Evolutionary conservation across 306 rosid species (phyloP).

Genomic region (Ammopiptanthus mongolicus): DNA sequence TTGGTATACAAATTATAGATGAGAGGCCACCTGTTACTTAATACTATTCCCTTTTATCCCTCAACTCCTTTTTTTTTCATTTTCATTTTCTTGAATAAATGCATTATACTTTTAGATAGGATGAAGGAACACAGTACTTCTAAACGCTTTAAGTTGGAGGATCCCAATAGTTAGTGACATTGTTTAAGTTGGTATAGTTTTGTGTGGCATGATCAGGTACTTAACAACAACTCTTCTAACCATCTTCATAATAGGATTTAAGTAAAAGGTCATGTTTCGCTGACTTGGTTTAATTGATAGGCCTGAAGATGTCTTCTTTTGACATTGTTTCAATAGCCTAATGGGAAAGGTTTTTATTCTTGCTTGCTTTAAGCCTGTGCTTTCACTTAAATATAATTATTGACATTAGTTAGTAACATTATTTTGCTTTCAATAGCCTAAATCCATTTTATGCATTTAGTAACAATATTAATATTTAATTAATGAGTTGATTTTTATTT

Average conservation of each 20-base stretch:
- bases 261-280: not conserved
- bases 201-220: constrained; percentile 84
- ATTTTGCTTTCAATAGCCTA: too few relatives aligned
- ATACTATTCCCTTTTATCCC: not conserved
- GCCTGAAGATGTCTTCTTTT: not conserved
- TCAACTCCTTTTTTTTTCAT: too few relatives aligned
- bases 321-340: not conserved
- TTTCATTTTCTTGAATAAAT: constrained; percentile 7
- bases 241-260: not conserved
- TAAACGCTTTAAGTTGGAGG: constrained; percentile 64
- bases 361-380: not conserved
- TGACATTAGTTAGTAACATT: too few relatives aligned
- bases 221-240: not conserved
- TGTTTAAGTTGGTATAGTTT: constrained; percentile 58
- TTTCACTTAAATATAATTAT: not conserved
- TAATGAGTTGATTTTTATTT: too few relatives aligned
- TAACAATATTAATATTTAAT: too few relatives aligned
- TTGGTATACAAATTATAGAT: not conserved
- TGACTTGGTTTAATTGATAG: not conserved
- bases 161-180: constrained; percentile 75
- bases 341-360: not conserved
- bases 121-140: constrained; percentile 77
- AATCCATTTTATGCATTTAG: too few relatives aligned
- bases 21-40: not conserved
- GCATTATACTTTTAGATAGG: constrained; percentile 44